phyloP scores from a whole-genome alignment of 257 asterid genomes.

The Solanum bulbocastanum region DNA sequence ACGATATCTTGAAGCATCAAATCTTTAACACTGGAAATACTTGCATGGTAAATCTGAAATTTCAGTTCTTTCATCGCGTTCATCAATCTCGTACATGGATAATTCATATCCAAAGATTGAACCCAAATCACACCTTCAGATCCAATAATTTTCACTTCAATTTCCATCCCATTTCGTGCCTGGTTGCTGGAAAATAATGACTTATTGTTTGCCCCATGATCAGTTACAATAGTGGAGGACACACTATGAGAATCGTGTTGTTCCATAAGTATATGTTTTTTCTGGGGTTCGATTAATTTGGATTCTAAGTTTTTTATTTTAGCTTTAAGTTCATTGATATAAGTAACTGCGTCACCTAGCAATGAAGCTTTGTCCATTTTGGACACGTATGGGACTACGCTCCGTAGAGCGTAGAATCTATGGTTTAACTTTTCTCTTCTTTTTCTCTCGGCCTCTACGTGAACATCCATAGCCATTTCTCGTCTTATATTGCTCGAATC shows the following conservation, averaged over 20 bases:
- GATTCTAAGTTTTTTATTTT: slow-evolving; percentile 12
- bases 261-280: neutral
- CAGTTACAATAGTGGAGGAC: neutral
- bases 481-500: neutral
- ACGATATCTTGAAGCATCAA: slow-evolving; percentile 33
- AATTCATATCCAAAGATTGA: slow-evolving; percentile 13
- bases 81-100: slow-evolving; percentile 25
- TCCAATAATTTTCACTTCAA: slow-evolving; percentile 24
- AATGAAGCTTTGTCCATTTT: slow-evolving; percentile 39
- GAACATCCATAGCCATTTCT: slow-evolving; percentile 8
- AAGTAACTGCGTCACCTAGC: slow-evolving; percentile 32
- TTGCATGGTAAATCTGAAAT: slow-evolving; percentile 16
- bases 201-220: neutral
- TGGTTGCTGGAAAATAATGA: neutral
- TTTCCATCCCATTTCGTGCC: neutral
- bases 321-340: slow-evolving; percentile 31
- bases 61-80: slow-evolving; percentile 17
- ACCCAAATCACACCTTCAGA: slow-evolving; percentile 21
- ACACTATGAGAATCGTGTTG: slow-evolving; percentile 11
- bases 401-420: slow-evolving; percentile 36
- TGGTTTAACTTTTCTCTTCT: slow-evolving; percentile 32
- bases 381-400: slow-evolving; percentile 35
- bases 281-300: neutral
- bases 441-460: slow-evolving; percentile 33
- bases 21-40: slow-evolving; percentile 11